Percentiles rank a stretch among this genome's conserved stretches.
Evolutionary conservation across 2,329 filamentous ascomycete genomes (phyloP).

Genomic region (Trichoderma sp.): DNA sequence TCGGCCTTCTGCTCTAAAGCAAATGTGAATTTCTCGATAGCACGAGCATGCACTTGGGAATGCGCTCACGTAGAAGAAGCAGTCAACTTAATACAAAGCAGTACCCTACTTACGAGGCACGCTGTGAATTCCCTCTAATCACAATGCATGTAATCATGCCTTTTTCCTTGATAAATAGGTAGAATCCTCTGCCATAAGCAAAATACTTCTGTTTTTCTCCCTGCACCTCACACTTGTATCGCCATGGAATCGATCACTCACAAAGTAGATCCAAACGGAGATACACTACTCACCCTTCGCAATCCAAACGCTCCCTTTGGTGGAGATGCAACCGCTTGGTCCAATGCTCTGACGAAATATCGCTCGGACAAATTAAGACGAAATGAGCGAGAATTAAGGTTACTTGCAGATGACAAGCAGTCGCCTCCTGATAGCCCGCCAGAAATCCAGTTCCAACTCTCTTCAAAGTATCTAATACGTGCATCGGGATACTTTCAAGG

Average conservation of each 20-base stretch:
- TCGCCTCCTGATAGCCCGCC: not conserved
- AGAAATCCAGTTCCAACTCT: slow-evolving; percentile 30
- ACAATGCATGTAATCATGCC: too few relatives aligned
- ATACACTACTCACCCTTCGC: slow-evolving; percentile 16
- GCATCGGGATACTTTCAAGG: slow-evolving; percentile 33
- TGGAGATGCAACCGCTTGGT: not conserved
- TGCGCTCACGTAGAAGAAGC: not conserved
- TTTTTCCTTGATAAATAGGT: too few relatives aligned
- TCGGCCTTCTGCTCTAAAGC: not conserved
- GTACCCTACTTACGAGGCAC: not conserved
- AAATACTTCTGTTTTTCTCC: not conserved
- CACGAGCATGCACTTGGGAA: not conserved
- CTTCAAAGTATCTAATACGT: slow-evolving; percentile 40
- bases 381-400: not conserved
- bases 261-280: slow-evolving; percentile 13
- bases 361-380: not conserved
- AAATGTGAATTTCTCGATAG: not conserved
- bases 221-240: not conserved
- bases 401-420: not conserved
- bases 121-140: not conserved
- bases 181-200: too few relatives aligned
- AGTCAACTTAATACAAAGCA: not conserved
- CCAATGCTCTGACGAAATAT: not conserved
- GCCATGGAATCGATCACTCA: not conserved
- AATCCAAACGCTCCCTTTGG: slow-evolving; percentile 6